These are phyloP conservation scores for Coniophora puteana DNA, from an alignment of 1,284 basidiomycete species.

Conservation along the genomic window DNA sequence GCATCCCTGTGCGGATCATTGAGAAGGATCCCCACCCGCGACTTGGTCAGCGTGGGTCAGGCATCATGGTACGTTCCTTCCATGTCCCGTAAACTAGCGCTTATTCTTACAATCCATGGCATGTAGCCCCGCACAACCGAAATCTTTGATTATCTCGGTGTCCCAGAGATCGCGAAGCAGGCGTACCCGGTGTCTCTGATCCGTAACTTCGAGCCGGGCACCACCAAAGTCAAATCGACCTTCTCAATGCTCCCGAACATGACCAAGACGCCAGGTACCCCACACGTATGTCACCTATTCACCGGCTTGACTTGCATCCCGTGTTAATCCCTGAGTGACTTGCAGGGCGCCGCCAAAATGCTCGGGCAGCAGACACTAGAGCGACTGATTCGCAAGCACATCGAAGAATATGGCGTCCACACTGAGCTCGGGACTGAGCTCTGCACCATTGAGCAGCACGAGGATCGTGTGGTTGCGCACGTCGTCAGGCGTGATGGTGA, in stretches of 20 bases:
- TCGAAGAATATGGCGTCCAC: slow-evolving; percentile 18
- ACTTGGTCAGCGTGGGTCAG: slow-evolving; percentile 16
- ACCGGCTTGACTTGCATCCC: not conserved
- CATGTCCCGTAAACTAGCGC: not conserved
- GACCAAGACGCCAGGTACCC: slow-evolving; percentile 17
- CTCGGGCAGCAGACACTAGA: slow-evolving; percentile 27
- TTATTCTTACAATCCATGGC: not conserved
- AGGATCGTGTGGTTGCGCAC: slow-evolving; percentile 9
- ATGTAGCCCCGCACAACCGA: slow-evolving; percentile 27
- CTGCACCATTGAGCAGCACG: slow-evolving; percentile 16
- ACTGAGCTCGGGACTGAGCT: slow-evolving; percentile 30
- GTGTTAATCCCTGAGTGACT: slow-evolving; percentile 4
- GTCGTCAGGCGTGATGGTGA: slow-evolving; percentile 6
- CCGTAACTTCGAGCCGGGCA: slow-evolving; percentile 18
- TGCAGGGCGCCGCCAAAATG: slow-evolving; percentile 9
- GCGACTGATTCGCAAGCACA: slow-evolving; percentile 24
- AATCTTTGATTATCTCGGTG: slow-evolving; percentile 21
- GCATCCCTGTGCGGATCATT: slow-evolving; percentile 21
- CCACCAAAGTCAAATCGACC: slow-evolving; percentile 13
- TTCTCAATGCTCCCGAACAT: slow-evolving; percentile 14
- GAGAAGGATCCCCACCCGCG: slow-evolving; percentile 15
- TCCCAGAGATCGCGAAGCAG: slow-evolving; percentile 16
- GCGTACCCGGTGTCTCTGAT: slow-evolving; percentile 14
- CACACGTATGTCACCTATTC: slow-evolving; percentile 15
- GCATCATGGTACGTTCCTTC: slow-evolving; percentile 5